Conservation (phyloP, 2,329 filamentous ascomycete species). For the Drechmeria coniospora region DNA sequence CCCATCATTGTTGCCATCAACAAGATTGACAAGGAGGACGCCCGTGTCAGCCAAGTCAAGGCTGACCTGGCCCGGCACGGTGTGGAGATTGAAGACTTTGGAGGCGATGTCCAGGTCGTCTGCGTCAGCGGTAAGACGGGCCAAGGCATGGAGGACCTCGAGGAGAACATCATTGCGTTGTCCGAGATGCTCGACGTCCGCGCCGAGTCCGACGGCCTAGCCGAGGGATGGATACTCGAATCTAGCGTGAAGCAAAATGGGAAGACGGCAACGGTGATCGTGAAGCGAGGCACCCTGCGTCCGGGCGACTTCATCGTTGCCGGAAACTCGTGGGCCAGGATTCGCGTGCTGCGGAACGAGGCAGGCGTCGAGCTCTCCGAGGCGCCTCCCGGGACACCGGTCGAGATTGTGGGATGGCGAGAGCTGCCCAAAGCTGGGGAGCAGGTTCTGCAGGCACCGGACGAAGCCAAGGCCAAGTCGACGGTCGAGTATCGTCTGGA, state of each 20-base stretch:
- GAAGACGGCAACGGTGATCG: conserved; percentile 74
- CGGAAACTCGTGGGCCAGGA: conserved; percentile 72
- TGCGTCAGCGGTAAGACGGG: conserved; percentile 89
- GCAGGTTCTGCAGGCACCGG: conserved; percentile 66
- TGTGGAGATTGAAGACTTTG: conserved; percentile 86
- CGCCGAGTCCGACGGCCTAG: conserved; percentile 58
- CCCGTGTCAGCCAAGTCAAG: conserved; percentile 72
- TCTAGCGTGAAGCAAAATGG: conserved; percentile 75
- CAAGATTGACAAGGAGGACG: conserved; percentile 83
- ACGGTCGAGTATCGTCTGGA: conserved; percentile 66
- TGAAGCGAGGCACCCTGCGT: conserved; percentile 73
- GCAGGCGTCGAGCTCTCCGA: conserved; percentile 55
- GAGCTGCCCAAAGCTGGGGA: conserved; percentile 71
- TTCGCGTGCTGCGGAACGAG: conserved; percentile 77
- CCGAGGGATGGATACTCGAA: conserved; percentile 90
- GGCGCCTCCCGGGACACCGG: conserved; percentile 74
- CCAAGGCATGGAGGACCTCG: conserved; percentile 75
- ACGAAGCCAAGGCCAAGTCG: conserved; percentile 62
- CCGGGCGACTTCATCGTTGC: conserved; percentile 74
- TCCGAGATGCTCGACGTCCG: conserved; percentile 85
- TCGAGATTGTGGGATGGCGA: conserved; percentile 91
- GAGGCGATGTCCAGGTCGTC: conserved; percentile 86
- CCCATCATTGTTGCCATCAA: conserved; percentile 97
- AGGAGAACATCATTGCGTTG: conserved; percentile 76
- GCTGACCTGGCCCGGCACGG: conserved; percentile 69